Conservation (phyloP, 352 stramenopile species). For the Thalassiosira pacifica region DNA sequence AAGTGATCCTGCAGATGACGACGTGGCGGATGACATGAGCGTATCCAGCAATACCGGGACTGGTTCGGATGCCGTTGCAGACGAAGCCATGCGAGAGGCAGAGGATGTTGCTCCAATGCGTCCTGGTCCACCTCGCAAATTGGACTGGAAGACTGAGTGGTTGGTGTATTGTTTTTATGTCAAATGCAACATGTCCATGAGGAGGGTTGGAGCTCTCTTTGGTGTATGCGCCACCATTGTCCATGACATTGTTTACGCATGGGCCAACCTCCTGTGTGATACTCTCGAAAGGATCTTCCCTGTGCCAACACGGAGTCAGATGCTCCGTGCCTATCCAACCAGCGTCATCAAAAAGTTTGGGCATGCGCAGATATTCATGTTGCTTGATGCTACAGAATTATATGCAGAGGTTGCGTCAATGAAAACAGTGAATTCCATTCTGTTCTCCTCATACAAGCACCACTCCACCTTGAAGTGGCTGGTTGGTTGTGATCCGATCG, state of each 20-base stretch:
- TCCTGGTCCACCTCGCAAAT: neutral
- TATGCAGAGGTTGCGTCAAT: slow-evolving; percentile 15
- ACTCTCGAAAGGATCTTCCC: neutral
- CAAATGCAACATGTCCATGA: neutral
- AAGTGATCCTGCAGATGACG: neutral
- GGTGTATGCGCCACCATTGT: neutral
- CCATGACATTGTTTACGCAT: neutral
- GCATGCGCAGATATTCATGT: slow-evolving; percentile 13
- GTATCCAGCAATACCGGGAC: neutral
- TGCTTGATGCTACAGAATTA: neutral
- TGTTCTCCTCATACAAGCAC: slow-evolving; percentile 1
- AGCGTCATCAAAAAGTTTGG: slow-evolving; percentile 7
- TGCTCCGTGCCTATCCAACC: neutral
- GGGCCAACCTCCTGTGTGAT: neutral
- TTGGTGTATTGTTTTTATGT: slow-evolving; percentile 7
- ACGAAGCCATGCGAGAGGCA: neutral
- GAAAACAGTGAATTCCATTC: slow-evolving; percentile 5
- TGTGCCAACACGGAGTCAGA: slow-evolving; percentile 1
- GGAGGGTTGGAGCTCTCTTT: neutral
- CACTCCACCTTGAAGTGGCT: no score
- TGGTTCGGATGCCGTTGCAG: neutral
- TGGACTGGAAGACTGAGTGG: neutral
- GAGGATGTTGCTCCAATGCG: neutral
- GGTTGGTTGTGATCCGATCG: no score
- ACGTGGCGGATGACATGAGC: neutral